Evolutionary conservation across 148 eudicot genomes (phyloP), one percentile per base, ranked within the genome.

Genomic region (Cornus florida): DNA sequence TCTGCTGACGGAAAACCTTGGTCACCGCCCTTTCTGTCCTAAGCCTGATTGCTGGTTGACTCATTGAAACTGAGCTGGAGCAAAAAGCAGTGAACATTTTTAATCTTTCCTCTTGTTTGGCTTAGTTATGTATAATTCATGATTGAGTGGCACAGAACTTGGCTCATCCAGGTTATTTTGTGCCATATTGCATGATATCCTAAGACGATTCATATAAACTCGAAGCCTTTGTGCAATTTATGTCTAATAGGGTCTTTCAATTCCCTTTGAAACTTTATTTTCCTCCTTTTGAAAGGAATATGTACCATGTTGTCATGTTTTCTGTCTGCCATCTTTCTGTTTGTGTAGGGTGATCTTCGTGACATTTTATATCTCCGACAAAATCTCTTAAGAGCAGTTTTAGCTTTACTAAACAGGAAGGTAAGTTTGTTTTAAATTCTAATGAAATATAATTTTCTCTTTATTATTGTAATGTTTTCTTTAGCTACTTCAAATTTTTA

Each of bases 281-380:
- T 43, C 48, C 48, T 6, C 32, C 72, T 67, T 28, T 20, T 62
- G 22, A 10, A 39, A 77, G 43, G 38, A 11, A 46, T 46, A 20
- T 31, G 10, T 53, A n/a, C 10, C 17, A 56, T 50, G 9, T 6
- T 4, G 3, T 72, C 78, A 32, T 68, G 13, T 69, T n/a, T 59
- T 31, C 57, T 16, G 33, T 60, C 46, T 73, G 67, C 23, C 53
- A n/a, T 67, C 17, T 80, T 73, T 77, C 20, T 48, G 64, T 83
- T 75, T 87, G 33, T 85, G 80, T 78, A 95, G 99, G 98, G 97
- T 74, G 94, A 92, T 83, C 84, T 90, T 59, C 88, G 91, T 35
- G 95, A 96, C 86, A 84, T 86, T 81, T 86, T 91, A 78, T 83
- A 86, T 81, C 89, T 92, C 74, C 88, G 99, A 83, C 90, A 88